Evolutionary conservation across 495 filamentous ascomycete genomes (phyloP).

Genomic region (Platismatia glauca): DNA sequence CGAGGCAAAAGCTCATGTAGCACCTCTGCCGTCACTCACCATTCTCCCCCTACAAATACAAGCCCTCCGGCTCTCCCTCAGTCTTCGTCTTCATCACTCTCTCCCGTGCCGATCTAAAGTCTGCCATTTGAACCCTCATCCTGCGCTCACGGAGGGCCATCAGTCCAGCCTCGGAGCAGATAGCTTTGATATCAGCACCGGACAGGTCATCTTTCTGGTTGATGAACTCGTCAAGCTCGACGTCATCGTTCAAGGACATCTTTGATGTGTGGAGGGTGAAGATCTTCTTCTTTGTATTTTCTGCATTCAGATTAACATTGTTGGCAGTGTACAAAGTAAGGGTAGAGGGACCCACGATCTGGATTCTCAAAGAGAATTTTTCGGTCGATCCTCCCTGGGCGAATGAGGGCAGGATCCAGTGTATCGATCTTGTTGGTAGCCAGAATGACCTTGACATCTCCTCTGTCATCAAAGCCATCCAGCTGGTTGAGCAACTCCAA

Average conservation of each 20-base stretch:
- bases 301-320: conserved; percentile 38
- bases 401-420: conserved; percentile 89
- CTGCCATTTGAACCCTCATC: conserved; percentile 98
- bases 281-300: conserved; percentile 99
- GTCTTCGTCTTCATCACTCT: conserved; percentile 97
- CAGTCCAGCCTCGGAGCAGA: conserved; percentile 93
- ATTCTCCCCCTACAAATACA: conserved; percentile 72
- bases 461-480: conserved; percentile 96
- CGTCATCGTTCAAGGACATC: conserved; percentile 92
- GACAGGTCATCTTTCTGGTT: conserved; percentile 96
- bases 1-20: background rate
- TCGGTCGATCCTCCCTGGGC: conserved; percentile 94
- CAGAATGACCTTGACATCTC: conserved; percentile 99
- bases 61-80: conserved; percentile 93
- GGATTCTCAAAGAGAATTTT: conserved; percentile 99
- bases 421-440: conserved; percentile 99
- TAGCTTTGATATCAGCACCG: conserved; percentile 97
- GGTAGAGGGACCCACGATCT: conserved; percentile 54
- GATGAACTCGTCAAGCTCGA: conserved; percentile 97
- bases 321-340: background rate
- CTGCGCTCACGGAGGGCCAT: conserved; percentile 91
- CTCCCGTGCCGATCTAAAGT: conserved; percentile 88
- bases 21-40: background rate
- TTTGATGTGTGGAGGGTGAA: conserved; percentile 98
- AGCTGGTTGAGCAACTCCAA: conserved; percentile 96